These are phyloP conservation scores for Cladochytrium replicatum DNA, from an alignment of 192 early-diverging fungal genomes.

Conservation along the genomic window DNA sequence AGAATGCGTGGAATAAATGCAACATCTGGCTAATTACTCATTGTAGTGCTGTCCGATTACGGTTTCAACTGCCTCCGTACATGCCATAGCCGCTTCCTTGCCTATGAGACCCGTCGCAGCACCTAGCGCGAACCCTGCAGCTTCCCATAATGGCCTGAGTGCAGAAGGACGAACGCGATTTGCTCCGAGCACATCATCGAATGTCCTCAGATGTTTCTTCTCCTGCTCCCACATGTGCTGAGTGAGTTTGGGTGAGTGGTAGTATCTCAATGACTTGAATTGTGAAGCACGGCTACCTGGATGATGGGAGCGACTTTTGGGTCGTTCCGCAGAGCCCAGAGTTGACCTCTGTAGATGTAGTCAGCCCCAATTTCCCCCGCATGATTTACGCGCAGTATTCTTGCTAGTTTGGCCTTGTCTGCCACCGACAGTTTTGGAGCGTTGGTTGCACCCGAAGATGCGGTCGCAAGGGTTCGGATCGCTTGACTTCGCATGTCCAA, in stretches of 20 bases:
- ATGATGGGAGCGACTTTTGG: slow-evolving; percentile 59
- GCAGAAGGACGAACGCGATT: slow-evolving; percentile 78
- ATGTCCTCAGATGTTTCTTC: slow-evolving; percentile 65
- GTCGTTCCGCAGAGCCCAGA: slow-evolving; percentile 63
- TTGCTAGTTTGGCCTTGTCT: slow-evolving; percentile 4
- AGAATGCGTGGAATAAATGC: not conserved
- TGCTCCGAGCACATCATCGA: slow-evolving; percentile 64
- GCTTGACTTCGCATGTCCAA: too few species aligned
- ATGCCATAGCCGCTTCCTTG: slow-evolving; percentile 96
- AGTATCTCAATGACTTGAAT: not conserved
- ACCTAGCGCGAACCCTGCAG: slow-evolving; percentile 56
- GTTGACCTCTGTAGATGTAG: slow-evolving; percentile 93
- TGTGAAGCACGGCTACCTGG: slow-evolving; percentile 32
- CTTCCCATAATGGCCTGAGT: slow-evolving; percentile 76
- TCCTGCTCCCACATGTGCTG: slow-evolving; percentile 97
- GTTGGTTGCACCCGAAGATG: too few species aligned
- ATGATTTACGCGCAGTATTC: slow-evolving; percentile 90
- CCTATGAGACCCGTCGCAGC: slow-evolving; percentile 79
- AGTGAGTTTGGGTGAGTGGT: slow-evolving; percentile 1
- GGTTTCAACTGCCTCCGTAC: slow-evolving; percentile 95
- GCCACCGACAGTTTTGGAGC: too few species aligned
- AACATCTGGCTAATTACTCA: slow-evolving; percentile 42
- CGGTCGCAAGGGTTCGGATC: too few species aligned
- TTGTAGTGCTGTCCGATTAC: slow-evolving; percentile 94
- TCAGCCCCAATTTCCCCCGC: slow-evolving; percentile 94